Evolutionary conservation across 1,284 basidiomycete genomes (phyloP), one percentile per base, ranked within the genome.

Genomic region (Cryptococcus neoformans): DNA sequence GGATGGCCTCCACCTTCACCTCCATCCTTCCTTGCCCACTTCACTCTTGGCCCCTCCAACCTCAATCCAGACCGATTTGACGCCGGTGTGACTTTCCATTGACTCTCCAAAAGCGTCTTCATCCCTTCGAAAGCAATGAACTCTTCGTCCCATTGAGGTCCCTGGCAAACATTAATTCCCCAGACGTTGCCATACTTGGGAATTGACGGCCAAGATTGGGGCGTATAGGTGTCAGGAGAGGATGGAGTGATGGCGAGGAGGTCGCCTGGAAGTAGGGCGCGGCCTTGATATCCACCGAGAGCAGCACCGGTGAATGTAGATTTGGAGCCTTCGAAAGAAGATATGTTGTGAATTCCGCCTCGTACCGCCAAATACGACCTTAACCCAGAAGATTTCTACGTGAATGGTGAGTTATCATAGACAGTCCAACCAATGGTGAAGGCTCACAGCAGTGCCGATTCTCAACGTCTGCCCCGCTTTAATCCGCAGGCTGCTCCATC

Each of bases 1-100:
- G 86, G 86, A 68, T 88, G 87, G 4, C 83, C 83, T 0, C 87
- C 87, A 10, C 87, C 86, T 63, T 87, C 83, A 0, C 86, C 85
- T 14, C 87, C 86, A 53, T 79, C 82, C 12, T 68, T 60, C 38
- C 86, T 78, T 0, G 85, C 81, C 84, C 85, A 88, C 11, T 75
- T 62, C 51, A 87, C 79, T 21, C 75, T 79, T 0, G 79, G 69
- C 1, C 80, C 80, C 4, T 69, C 69, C 42, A 73, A 65, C 14
- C 69, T 73, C 28, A 74, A 63, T 3, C 75, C 75, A 0, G 66
- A 65, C 28, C 75, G 62, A 49, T 68, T 72, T 17, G 73, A 68
- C 28, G 69, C 61, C 3, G 64, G 59, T 4, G 67, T 65, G 34
- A 72, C 63, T 38, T 64, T 66, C 66, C 64, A 70, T 16, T 17